These are phyloP conservation scores for Leccinum uliginosum DNA, from an alignment of 768 basidiomycete species.

Conservation along the genomic window DNA sequence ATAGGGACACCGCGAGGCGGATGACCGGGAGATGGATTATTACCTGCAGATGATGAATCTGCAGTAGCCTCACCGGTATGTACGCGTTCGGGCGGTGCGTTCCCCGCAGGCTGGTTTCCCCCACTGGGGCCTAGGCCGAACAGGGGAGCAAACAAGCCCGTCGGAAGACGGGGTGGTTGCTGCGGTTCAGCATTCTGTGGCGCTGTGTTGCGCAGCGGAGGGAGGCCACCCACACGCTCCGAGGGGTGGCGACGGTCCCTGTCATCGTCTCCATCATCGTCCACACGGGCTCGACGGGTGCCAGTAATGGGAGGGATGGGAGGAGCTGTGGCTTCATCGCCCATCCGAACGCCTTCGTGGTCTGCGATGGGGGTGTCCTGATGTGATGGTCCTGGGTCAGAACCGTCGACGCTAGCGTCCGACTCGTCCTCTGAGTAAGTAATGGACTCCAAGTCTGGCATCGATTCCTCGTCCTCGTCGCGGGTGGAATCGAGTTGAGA, in stretches of 20 bases:
- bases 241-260: slow-evolving; percentile 63
- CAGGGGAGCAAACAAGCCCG: slow-evolving; percentile 23
- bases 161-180: slow-evolving; percentile 15
- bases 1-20: slow-evolving; percentile 20
- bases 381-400: slow-evolving; percentile 27
- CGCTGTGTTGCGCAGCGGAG: slow-evolving; percentile 17
- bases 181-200: slow-evolving; percentile 22
- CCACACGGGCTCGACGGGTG: slow-evolving; percentile 52
- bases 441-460: slow-evolving; percentile 40
- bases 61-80: slow-evolving; percentile 27
- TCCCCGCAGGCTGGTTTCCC: slow-evolving; percentile 10
- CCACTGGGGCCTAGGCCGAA: slow-evolving; percentile 20
- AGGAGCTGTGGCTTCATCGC: slow-evolving; percentile 30
- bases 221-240: slow-evolving; percentile 42
- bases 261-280: slow-evolving; percentile 58
- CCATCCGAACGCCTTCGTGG: slow-evolving; percentile 25
- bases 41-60: slow-evolving; percentile 15
- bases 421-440: slow-evolving; percentile 37
- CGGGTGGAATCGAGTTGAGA: slow-evolving; percentile 3
- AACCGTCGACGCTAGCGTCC: slow-evolving; percentile 26
- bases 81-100: slow-evolving; percentile 19
- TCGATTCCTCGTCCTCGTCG: slow-evolving; percentile 35
- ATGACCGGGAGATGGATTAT: slow-evolving; percentile 23
- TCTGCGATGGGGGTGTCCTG: slow-evolving; percentile 23
- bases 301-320: slow-evolving; percentile 29